Evolutionary conservation across 2,329 filamentous ascomycete genomes (phyloP), one percentile per base, ranked within the genome.

Genomic region (Fusarium sp.): DNA sequence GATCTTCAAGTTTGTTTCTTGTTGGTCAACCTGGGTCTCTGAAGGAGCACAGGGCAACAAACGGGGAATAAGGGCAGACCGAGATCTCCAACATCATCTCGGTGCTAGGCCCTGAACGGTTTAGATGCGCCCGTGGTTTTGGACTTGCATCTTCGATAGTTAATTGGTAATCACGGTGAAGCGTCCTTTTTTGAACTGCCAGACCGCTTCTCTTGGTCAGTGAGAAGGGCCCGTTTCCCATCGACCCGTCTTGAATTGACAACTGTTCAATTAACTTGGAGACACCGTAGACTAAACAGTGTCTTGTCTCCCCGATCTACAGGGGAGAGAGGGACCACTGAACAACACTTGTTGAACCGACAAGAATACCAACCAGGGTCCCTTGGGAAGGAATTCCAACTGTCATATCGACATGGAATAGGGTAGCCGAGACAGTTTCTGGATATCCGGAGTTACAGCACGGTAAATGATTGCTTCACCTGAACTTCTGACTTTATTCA

Each of bases 171-270:
- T 67, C 72, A 68, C 60, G 61, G 62, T 52, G 46, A 66, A 56
- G 8, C 41, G 30, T 49, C 45, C 44, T 49, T 62, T 63, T 52
- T 52, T 34, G 42, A 68, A 71, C 39, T 52, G 56, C 63, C 67
- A 73, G 73, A 75, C 73, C 73, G 73, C 73, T 65, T 69, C 68
- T 75, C 71, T 63, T 58, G 44, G 52, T 46, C 44, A 19, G 44
- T 46, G 21, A 30, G 34, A 52, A 60, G 69, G 62, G 62, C 69
- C 67, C 67, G 61, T 72, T 70, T 71, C 60, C 61, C 71, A 69
- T 70, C 56, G 68, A 62, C 62, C 67, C 69, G 52, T 69, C 46
- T 57, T 52, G 49, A 26, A 16, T 58, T 66, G 67, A 56, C 64
- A 71, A 72, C 70, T 72, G 67, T 71, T 61, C 31, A 37, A 23